phyloP scores from a whole-genome alignment of 1,284 basidiomycete genomes.

The Apiotrichum porosum region DNA sequence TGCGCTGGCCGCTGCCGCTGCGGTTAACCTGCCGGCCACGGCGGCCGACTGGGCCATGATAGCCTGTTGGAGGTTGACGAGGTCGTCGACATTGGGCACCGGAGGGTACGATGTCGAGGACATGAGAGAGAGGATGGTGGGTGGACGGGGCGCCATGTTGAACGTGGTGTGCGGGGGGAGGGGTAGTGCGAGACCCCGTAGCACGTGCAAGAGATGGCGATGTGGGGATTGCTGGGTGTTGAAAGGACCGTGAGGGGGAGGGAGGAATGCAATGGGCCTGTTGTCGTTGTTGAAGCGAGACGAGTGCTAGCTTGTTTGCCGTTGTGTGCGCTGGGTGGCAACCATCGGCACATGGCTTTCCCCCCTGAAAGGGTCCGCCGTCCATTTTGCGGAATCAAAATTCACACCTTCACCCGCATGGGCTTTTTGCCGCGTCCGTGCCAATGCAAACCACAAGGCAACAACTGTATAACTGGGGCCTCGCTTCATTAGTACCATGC shows the following conservation, averaged over 20 bases:
- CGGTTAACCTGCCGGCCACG: conserved; percentile 58
- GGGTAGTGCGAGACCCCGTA: not conserved
- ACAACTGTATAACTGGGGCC: no score
- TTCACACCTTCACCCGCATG: no score
- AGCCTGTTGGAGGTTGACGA: conserved; percentile 61
- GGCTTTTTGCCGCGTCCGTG: no score
- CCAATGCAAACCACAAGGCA: no score
- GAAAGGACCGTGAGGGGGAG: not conserved
- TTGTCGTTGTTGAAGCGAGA: not conserved
- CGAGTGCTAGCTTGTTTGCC: no score
- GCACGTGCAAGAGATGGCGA: not conserved
- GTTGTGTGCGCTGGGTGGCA: no score
- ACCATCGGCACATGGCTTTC: no score
- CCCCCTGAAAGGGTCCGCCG: no score
- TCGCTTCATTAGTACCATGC: no score
- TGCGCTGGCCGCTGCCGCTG: conserved; percentile 60
- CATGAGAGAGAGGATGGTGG: conserved; percentile 30
- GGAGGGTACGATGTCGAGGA: conserved; percentile 43
- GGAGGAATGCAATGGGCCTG: not conserved
- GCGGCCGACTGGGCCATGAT: conserved; percentile 57
- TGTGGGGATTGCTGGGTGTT: no score
- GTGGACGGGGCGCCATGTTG: conserved; percentile 21
- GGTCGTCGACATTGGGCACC: conserved; percentile 65
- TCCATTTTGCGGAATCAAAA: no score
- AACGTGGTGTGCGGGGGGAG: not conserved